These are phyloP conservation scores for Leccinum obscurum DNA, from an alignment of 768 basidiomycete genomes.

Conservation along the genomic window DNA sequence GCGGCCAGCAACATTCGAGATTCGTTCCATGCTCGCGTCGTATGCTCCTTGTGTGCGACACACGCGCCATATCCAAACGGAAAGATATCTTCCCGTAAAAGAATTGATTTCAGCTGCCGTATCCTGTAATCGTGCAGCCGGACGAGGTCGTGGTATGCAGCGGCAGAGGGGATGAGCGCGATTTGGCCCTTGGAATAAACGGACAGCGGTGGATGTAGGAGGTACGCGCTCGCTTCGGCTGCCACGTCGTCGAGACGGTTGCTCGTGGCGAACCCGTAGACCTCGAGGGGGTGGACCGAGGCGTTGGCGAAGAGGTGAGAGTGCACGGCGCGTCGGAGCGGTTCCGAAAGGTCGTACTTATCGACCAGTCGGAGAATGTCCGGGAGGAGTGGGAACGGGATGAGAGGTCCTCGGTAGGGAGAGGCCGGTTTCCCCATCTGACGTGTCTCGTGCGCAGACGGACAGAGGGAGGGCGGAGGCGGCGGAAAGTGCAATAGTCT, in stretches of 20 bases:
- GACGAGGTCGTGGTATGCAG: conserved; percentile 64
- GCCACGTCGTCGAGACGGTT: conserved; percentile 49
- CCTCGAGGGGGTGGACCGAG: conserved; percentile 49
- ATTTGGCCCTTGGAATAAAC: conserved; percentile 54
- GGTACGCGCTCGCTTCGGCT: conserved; percentile 56
- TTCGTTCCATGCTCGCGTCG: conserved; percentile 51
- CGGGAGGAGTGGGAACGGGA: conserved; percentile 66
- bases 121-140: conserved; percentile 55
- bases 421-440: conserved; percentile 34
- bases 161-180: conserved; percentile 51
- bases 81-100: conserved; percentile 64
- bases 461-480: conserved; percentile 39
- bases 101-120: conserved; percentile 48
- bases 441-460: conserved; percentile 25
- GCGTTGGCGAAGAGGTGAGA: conserved; percentile 58
- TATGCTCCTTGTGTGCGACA: conserved; percentile 46
- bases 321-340: conserved; percentile 44
- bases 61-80: conserved; percentile 73
- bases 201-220: conserved; percentile 53
- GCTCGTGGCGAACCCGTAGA: conserved; percentile 56
- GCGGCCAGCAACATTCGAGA: conserved; percentile 45
- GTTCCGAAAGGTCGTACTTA: conserved; percentile 59
- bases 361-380: conserved; percentile 58
- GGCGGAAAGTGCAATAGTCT: conserved; percentile 58
- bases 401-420: conserved; percentile 42